A percentile compares a stretch with the other conserved stretches of the same genome.
Conservation (phyloP, 2,329 filamentous ascomycete genomes). For the Fusarium sp. region DNA sequence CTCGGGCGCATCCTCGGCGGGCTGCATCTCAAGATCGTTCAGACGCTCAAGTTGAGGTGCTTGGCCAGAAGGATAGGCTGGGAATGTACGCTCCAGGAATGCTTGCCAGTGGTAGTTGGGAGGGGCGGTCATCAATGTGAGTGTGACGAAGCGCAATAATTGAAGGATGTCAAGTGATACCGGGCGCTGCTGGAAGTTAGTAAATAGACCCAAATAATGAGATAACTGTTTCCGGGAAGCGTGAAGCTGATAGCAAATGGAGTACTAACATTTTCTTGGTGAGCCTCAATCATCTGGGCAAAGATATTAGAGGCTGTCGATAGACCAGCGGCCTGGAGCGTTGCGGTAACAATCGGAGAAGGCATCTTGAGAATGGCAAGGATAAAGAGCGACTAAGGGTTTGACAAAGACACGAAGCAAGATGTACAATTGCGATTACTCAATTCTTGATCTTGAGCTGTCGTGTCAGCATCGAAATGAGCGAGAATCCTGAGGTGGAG, state of each 20-base stretch:
- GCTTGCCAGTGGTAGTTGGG: slow-evolving; percentile 73
- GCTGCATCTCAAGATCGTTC: slow-evolving; percentile 51
- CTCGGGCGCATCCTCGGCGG: slow-evolving; percentile 45
- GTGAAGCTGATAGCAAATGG: background rate
- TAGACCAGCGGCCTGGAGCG: slow-evolving; percentile 66
- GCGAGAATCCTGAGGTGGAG: slow-evolving; percentile 30
- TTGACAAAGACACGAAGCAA: background rate
- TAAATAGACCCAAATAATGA: background rate
- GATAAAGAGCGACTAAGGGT: slow-evolving; percentile 8
- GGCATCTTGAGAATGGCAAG: slow-evolving; percentile 54
- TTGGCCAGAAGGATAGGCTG: slow-evolving; percentile 56
- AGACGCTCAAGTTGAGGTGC: slow-evolving; percentile 28
- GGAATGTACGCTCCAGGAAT: slow-evolving; percentile 67
- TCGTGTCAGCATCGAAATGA: slow-evolving; percentile 21
- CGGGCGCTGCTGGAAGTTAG: slow-evolving; percentile 46
- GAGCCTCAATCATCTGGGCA: slow-evolving; percentile 68
- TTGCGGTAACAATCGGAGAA: slow-evolving; percentile 67
- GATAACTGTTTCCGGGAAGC: background rate
- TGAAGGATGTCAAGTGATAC: slow-evolving; percentile 63
- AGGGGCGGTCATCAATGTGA: slow-evolving; percentile 68
- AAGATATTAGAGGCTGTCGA: slow-evolving; percentile 69
- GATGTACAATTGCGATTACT: background rate
- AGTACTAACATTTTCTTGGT: slow-evolving; percentile 58
- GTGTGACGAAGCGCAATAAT: slow-evolving; percentile 68
- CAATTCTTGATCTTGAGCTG: background rate